Evolutionary conservation across 2,329 filamentous ascomycete genomes (phyloP).

Genomic region (Trichophyton rubrum): DNA sequence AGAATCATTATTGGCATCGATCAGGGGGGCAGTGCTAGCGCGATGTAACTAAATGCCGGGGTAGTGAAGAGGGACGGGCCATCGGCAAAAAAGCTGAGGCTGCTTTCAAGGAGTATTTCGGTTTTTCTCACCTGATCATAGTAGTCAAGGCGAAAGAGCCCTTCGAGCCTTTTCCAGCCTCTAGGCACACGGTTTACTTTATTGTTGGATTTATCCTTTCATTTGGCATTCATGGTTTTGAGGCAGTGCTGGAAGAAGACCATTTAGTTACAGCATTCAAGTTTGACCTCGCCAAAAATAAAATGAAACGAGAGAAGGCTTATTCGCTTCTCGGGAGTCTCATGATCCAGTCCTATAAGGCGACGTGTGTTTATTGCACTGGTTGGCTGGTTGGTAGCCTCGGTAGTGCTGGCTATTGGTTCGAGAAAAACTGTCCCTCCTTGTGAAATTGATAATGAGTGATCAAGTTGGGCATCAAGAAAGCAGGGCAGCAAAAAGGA

Average conservation of each 20-base stretch:
- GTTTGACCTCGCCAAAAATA: neutral
- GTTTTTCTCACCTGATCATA: no score
- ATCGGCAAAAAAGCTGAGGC: neutral
- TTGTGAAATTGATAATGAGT: neutral
- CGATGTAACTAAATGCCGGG: neutral
- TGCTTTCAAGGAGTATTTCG: neutral
- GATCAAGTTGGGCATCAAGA: slow-evolving; percentile 5
- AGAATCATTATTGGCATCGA: neutral
- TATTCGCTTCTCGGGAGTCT: neutral
- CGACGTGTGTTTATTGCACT: neutral
- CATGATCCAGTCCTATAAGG: neutral
- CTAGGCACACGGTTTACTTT: neutral
- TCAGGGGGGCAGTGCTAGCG: neutral
- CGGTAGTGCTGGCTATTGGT: neutral
- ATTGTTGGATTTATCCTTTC: neutral
- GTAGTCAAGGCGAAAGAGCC: neutral
- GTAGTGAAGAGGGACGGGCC: neutral
- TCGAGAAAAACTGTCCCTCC: neutral
- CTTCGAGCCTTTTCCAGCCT: neutral
- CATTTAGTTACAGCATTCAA: neutral
- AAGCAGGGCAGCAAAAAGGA: neutral
- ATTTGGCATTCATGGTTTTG: neutral
- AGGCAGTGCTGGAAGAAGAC: neutral
- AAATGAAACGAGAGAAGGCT: neutral
- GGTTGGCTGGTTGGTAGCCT: neutral